Evolutionary conservation across 495 filamentous ascomycete species (phyloP), one percentile per base, ranked within the genome.

Genomic region (Tuber indicum): DNA sequence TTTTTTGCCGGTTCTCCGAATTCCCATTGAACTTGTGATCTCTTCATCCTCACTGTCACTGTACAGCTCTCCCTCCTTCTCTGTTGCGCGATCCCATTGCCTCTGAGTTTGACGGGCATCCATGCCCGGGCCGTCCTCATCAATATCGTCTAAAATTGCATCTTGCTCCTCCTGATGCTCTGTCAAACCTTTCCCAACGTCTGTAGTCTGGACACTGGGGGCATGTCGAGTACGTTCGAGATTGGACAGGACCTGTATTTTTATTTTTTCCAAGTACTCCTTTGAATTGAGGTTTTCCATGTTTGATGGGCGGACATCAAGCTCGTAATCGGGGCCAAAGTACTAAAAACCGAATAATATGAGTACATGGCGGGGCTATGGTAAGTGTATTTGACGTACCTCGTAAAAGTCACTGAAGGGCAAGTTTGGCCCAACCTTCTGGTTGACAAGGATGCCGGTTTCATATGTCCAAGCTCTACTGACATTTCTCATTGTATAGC

Each of bases 341-440:
- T 99, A 98, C 93, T 97, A 70, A 26, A n/a, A 52, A 26, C 2
- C 1, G 16, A 72, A 88, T 82, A 87, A 85, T 62, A 79, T 75
- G 77, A 70, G 41, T 23, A 42, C 32, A n/a, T 46, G 26, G 71
- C 77, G 52, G 84, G 2, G 77, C 19, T 43, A 39, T 12, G 2
- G 41, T 23, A 12, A 71, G 39, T 39, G 1, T 74, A 72, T 9
- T 45, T 44, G 70, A 83, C 87, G 85, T 88, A 96, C 94, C 86
- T 98, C 94, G 84, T 99, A 99, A 84, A 98, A 99, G 82, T 99
- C 96, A 75, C 97, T 98, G 84, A 92, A 99, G 0, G 96, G 96
- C n/a, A 99, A 87, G 2, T 93, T 90, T 1, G 91, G 88, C 21
- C 88, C 88, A 86, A 99, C 91, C 72, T 91, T 88, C 42, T 93